Evolutionary conservation across 225 moss, liverwort and hornwort genomes (phyloP).

Genomic region (Physcomitrium patens): DNA sequence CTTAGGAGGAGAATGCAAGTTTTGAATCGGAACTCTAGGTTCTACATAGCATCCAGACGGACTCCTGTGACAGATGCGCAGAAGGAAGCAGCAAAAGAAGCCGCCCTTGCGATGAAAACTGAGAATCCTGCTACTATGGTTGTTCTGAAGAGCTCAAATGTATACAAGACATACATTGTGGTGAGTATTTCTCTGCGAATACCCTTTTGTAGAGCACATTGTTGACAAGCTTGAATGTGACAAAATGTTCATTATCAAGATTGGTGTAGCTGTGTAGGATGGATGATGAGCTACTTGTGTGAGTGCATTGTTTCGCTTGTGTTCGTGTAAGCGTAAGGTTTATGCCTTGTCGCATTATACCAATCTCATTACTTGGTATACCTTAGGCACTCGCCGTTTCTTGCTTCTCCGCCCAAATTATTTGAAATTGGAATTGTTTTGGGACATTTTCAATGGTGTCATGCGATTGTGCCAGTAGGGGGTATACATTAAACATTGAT

Average conservation of each 20-base stretch:
- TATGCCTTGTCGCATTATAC: not conserved
- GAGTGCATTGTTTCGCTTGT: not conserved
- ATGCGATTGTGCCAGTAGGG: not conserved
- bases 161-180: constrained; percentile 43
- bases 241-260: not conserved
- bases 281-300: not conserved
- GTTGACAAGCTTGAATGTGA: not conserved
- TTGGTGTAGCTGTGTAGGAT: not conserved
- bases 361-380: constrained; percentile 1
- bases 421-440: too few species aligned
- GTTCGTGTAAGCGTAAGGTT: not conserved
- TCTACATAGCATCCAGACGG: constrained; percentile 42
- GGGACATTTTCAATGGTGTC: not conserved
- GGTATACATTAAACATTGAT: not conserved
- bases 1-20: constrained; percentile 32
- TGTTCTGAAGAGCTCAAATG: constrained; percentile 49
- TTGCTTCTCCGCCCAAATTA: not conserved
- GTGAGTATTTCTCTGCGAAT: constrained; percentile 24
- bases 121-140: constrained; percentile 37
- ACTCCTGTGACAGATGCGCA: constrained; percentile 34
- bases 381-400: not conserved
- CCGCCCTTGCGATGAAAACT: constrained; percentile 33
- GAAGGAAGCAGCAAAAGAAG: constrained; percentile 38
- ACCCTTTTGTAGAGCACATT: constrained; percentile 1
- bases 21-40: constrained; percentile 14